These are phyloP conservation scores for Pestalotiopsis sp. DNA, from an alignment of 2,329 filamentous ascomycete genomes.

Conservation along the genomic window DNA sequence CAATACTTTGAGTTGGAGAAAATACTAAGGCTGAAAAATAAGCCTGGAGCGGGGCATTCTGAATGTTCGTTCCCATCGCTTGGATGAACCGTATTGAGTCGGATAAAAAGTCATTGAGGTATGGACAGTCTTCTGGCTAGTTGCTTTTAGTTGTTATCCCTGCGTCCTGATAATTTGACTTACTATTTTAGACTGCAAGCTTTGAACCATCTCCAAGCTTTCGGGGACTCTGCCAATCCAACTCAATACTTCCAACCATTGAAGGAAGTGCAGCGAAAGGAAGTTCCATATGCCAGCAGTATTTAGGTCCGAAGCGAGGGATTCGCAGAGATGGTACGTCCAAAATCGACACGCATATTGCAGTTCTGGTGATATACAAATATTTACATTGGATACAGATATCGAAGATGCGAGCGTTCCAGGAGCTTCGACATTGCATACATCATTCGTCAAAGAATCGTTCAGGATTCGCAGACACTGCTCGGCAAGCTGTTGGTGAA, in stretches of 20 bases:
- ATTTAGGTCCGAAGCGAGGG: constrained; percentile 26
- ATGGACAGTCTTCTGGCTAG: constrained; percentile 7
- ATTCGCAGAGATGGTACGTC: constrained; percentile 33
- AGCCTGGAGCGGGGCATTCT: constrained; percentile 30
- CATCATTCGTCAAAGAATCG: not conserved
- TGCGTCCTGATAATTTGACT: constrained; percentile 14
- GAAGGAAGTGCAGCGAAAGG: constrained; percentile 37
- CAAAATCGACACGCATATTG: constrained; percentile 44
- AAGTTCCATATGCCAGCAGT: constrained; percentile 32
- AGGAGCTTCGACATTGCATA: constrained; percentile 22
- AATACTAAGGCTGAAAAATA: constrained; percentile 35
- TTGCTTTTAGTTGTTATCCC: constrained; percentile 14
- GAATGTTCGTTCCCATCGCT: constrained; percentile 20
- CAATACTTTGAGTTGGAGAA: constrained; percentile 26
- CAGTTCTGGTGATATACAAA: constrained; percentile 28
- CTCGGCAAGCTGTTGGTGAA: not conserved
- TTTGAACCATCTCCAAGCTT: constrained; percentile 18
- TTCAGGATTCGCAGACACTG: not conserved
- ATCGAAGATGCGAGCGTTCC: constrained; percentile 26
- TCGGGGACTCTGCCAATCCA: constrained; percentile 26
- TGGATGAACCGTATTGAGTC: constrained; percentile 28
- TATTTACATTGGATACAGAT: constrained; percentile 20
- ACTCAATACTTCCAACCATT: constrained; percentile 43
- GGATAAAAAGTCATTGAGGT: constrained; percentile 19
- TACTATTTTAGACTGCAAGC: constrained; percentile 8